Conservation (phyloP, 768 basidiomycete genomes). For the Peribolospora kevripleyi region DNA sequence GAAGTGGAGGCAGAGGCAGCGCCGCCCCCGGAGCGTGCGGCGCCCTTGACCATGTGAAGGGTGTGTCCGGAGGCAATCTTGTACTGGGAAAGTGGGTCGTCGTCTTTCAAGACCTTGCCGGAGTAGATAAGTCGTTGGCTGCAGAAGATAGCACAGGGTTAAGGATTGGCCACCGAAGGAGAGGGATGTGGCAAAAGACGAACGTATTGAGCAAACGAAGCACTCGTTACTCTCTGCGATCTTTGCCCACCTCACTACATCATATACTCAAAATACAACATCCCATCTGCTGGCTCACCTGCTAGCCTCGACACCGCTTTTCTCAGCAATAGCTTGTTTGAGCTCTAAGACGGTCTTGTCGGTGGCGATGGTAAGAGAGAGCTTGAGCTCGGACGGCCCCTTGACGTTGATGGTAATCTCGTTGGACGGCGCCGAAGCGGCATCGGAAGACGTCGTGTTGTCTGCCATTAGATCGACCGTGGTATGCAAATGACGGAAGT, state of each 20-base stretch:
- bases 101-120: conserved; percentile 30
- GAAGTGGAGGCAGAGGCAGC: too few species aligned
- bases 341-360: conserved; percentile 74
- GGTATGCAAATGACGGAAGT: too few species aligned
- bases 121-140: conserved; percentile 80
- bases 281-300: not conserved
- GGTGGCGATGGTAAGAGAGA: conserved; percentile 54
- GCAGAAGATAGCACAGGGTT: not conserved
- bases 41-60: conserved; percentile 32
- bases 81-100: not conserved
- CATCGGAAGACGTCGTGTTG: too few species aligned
- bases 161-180: too few species aligned
- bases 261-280: too few species aligned
- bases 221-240: too few species aligned
- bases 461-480: too few species aligned
- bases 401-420: conserved; percentile 19
- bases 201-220: too few species aligned
- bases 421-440: not conserved
- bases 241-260: too few species aligned
- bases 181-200: too few species aligned
- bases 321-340: conserved; percentile 64
- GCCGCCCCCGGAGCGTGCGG: conserved; percentile 24
- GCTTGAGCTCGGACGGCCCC: conserved; percentile 44
- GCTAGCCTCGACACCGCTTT: conserved; percentile 47
- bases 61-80: conserved; percentile 2